A percentile compares a stretch with the other conserved stretches of the same genome.
These are phyloP conservation scores for Gracilaria gracilis DNA, from an alignment of 23 red algal species.

Conservation along the genomic window DNA sequence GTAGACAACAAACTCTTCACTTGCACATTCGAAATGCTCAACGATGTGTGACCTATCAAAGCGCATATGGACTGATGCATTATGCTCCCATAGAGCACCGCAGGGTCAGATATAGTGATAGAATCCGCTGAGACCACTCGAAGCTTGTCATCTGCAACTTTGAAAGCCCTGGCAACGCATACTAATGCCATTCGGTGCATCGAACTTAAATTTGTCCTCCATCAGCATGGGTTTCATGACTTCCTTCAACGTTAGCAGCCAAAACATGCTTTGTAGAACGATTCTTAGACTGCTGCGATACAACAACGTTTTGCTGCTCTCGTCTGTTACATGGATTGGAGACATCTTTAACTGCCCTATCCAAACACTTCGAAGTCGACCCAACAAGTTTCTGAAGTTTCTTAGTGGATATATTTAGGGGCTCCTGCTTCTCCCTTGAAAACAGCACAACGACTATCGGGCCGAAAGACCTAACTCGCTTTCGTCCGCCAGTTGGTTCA, in stretches of 20 bases:
- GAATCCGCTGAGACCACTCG: background rate
- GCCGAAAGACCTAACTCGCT: slow-evolving; percentile 52
- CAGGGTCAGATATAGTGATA: background rate
- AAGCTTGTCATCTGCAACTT: background rate
- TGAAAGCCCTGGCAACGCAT: slow-evolving; percentile 26
- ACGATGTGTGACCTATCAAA: background rate
- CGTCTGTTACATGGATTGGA: background rate
- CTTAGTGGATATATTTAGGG: slow-evolving; percentile 2
- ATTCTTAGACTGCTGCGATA: background rate
- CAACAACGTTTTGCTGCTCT: background rate
- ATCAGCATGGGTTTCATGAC: background rate
- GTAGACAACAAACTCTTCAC: slow-evolving; percentile 12
- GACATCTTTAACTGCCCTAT: background rate
- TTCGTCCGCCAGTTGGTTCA: slow-evolving; percentile 37
- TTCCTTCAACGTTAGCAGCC: background rate
- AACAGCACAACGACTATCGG: slow-evolving; percentile 30
- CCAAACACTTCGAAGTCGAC: slow-evolving; percentile 18
- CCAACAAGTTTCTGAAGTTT: slow-evolving; percentile 15
- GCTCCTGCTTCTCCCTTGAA: background rate
- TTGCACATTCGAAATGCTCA: background rate
- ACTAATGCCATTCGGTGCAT: slow-evolving; percentile 37
- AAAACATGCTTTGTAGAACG: background rate
- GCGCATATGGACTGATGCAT: background rate
- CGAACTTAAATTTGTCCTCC: slow-evolving; percentile 34
- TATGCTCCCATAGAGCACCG: background rate